Percentiles rank a stretch among this genome's conserved stretches.
phyloP scores from a whole-genome alignment of 2,329 filamentous ascomycete genomes.

The Diaporthe caulivora region DNA sequence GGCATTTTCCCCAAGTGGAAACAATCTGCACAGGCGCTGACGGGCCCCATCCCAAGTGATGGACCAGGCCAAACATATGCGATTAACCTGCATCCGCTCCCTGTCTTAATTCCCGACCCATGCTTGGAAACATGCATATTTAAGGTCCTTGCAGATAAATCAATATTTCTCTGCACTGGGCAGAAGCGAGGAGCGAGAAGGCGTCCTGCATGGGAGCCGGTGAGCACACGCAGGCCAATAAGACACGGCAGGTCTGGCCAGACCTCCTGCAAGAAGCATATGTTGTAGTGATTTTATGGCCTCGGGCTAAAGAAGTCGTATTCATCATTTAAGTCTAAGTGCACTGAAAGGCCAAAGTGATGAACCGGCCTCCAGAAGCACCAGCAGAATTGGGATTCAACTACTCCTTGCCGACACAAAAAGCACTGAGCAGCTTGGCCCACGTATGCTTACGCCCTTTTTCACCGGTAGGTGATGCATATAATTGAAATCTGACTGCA shows the following conservation, averaged over 20 bases:
- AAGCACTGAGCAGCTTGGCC: conserved; percentile 1
- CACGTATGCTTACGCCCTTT: not conserved
- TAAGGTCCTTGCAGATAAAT: not conserved
- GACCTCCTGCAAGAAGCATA: too few species aligned
- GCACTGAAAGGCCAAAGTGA: not conserved
- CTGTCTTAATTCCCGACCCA: conserved; percentile 23
- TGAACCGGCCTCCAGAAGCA: too few species aligned
- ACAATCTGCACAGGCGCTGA: conserved; percentile 21
- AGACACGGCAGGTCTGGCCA: not conserved
- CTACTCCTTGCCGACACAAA: too few species aligned
- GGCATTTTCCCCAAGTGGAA: conserved; percentile 12
- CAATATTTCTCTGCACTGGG: not conserved
- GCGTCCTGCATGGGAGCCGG: not conserved
- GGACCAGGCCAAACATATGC: not conserved
- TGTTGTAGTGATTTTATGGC: too few species aligned
- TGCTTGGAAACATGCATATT: not conserved
- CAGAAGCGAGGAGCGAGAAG: not conserved
- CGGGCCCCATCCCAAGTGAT: not conserved
- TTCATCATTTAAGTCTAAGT: not conserved
- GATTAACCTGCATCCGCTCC: conserved; percentile 24
- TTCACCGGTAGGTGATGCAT: conserved; percentile 14
- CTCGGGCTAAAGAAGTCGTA: not conserved
- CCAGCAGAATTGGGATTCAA: not conserved
- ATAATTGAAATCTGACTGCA: conserved; percentile 6
- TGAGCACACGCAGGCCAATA: not conserved